Conservation (phyloP, 2,329 filamentous ascomycete species). For the Sclerotinia spermophila region DNA sequence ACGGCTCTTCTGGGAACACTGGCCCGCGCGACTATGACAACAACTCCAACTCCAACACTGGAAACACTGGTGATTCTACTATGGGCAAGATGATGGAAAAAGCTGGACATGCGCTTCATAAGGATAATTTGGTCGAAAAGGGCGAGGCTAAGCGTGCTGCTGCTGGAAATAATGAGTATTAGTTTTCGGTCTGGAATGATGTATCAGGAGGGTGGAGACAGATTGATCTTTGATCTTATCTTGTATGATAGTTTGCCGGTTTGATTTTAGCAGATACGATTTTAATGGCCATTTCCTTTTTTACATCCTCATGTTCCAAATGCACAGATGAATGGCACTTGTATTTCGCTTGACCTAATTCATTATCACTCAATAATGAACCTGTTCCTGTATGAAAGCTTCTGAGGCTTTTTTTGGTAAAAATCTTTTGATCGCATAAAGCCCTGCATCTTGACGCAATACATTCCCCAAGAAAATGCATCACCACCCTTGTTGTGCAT, state of each 20-base stretch:
- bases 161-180: slow-evolving; percentile 29
- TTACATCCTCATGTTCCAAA: no score
- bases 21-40: slow-evolving; percentile 22
- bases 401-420: neutral
- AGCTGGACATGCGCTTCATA: slow-evolving; percentile 49
- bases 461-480: neutral
- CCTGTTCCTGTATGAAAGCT: neutral
- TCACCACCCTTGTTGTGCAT: neutral
- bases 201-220: neutral
- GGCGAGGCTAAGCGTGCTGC: slow-evolving; percentile 49
- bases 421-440: neutral
- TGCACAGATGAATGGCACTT: neutral
- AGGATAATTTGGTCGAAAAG: slow-evolving; percentile 46
- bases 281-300: slow-evolving; percentile 2
- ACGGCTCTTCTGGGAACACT: slow-evolving; percentile 27
- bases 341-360: neutral
- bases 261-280: neutral
- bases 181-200: neutral
- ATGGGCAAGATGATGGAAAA: slow-evolving; percentile 58
- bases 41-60: slow-evolving; percentile 29
- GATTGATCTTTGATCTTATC: neutral
- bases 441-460: neutral
- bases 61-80: slow-evolving; percentile 33
- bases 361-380: neutral
- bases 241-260: neutral